These are phyloP conservation scores for Rhytidhysteron rufulum DNA, from an alignment of 2,329 filamentous ascomycete species.

Conservation along the genomic window DNA sequence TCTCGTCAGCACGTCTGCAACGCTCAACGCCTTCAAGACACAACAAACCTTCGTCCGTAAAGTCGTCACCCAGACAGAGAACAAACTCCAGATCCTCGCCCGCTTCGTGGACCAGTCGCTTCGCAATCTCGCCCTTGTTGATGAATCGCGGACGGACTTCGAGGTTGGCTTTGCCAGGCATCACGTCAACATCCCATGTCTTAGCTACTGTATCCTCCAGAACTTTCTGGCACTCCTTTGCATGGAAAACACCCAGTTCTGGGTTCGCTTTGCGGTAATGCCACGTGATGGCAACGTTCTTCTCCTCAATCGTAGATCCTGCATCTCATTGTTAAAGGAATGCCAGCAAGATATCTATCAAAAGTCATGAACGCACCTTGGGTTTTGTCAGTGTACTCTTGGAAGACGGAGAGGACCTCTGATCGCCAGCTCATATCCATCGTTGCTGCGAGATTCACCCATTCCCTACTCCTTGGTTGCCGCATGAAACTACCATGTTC, in stretches of 20 bases:
- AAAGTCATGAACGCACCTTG: slow-evolving; percentile 57
- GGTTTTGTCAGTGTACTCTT: slow-evolving; percentile 82
- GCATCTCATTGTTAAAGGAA: slow-evolving; percentile 7
- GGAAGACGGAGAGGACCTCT: slow-evolving; percentile 79
- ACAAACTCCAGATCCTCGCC: slow-evolving; percentile 73
- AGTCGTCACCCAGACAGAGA: slow-evolving; percentile 89
- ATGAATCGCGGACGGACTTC: slow-evolving; percentile 96
- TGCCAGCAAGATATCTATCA: background rate
- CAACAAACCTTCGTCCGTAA: slow-evolving; percentile 84
- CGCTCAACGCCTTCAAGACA: background rate
- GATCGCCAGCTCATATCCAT: slow-evolving; percentile 91
- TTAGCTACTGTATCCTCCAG: slow-evolving; percentile 72
- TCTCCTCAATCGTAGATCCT: slow-evolving; percentile 91
- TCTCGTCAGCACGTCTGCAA: slow-evolving; percentile 8
- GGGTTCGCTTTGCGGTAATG: slow-evolving; percentile 92
- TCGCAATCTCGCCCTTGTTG: slow-evolving; percentile 96
- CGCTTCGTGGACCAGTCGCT: slow-evolving; percentile 65
- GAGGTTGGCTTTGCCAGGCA: slow-evolving; percentile 93
- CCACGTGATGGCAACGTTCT: slow-evolving; percentile 93
- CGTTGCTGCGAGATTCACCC: slow-evolving; percentile 84
- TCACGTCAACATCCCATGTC: slow-evolving; percentile 89
- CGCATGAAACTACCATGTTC: slow-evolving; percentile 97
- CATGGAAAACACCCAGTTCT: slow-evolving; percentile 75
- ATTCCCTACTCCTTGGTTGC: slow-evolving; percentile 68
- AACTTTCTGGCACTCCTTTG: slow-evolving; percentile 75